phyloP scores from a whole-genome alignment of 2,329 filamentous ascomycete species.

The Apiospora malaysiana region DNA sequence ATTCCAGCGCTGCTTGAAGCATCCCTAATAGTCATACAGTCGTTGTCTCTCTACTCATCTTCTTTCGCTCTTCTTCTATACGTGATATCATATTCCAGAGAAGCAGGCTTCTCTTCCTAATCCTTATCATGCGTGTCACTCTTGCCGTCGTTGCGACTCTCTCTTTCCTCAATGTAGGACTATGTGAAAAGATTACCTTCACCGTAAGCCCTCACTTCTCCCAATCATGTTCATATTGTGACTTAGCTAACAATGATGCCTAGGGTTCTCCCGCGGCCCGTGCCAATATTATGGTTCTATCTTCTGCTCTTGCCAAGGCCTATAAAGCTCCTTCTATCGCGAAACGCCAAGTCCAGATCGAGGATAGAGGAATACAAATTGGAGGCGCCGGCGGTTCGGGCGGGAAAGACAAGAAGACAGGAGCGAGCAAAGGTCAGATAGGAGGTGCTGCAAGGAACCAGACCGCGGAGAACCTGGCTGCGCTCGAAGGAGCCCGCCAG shows the following conservation, averaged over 20 bases:
- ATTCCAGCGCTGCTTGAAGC: background rate
- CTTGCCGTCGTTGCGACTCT: slow-evolving; percentile 22
- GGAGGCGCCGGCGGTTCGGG: background rate
- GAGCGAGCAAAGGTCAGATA: background rate
- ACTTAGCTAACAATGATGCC: slow-evolving; percentile 5
- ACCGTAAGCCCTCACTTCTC: slow-evolving; percentile 20
- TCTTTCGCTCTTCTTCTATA: slow-evolving; percentile 5
- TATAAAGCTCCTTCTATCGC: background rate
- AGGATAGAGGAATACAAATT: slow-evolving; percentile 10
- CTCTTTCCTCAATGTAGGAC: slow-evolving; percentile 22
- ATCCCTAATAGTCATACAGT: background rate
- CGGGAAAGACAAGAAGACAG: background rate
- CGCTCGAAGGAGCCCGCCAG: slow-evolving; percentile 10
- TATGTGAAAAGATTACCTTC: slow-evolving; percentile 23
- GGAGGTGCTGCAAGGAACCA: slow-evolving; percentile 2
- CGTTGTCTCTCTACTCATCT: background rate
- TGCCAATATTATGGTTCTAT: slow-evolving; percentile 25
- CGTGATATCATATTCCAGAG: background rate
- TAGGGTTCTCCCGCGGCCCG: slow-evolving; percentile 28
- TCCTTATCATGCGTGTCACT: slow-evolving; percentile 26
- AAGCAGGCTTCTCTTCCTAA: slow-evolving; percentile 22
- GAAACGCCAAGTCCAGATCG: slow-evolving; percentile 23
- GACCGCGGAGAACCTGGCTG: background rate
- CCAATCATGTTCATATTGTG: too few species aligned
- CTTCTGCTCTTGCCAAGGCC: slow-evolving; percentile 15